Percentiles rank a stretch among this genome's conserved stretches.
Conservation (phyloP, 208 protist genomes). For the Entamoeba invadens region DNA sequence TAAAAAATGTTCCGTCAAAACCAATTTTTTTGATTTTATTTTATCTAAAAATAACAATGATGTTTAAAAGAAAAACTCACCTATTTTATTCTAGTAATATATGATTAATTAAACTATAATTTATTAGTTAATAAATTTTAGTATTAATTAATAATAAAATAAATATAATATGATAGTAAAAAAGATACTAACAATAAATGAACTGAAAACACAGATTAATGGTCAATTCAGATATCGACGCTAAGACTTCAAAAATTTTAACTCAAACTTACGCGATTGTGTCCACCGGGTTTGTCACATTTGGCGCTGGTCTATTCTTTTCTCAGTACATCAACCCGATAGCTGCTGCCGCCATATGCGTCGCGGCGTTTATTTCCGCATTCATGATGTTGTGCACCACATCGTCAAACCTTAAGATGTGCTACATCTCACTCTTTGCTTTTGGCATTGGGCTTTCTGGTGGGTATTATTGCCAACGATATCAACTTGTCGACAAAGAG, state of each 20-base stretch:
- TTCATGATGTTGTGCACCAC: not conserved
- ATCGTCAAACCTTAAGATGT: not conserved
- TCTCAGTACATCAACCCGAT: not conserved
- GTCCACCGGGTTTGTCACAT: not conserved
- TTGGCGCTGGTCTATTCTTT: not conserved
- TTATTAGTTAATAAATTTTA: no score
- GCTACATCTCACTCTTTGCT: not conserved
- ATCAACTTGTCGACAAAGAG: not conserved
- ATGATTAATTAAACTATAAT: no score
- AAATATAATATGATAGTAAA: no score
- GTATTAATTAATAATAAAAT: no score
- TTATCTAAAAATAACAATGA: no score
- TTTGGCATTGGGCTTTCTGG: not conserved
- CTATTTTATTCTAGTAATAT: no score
- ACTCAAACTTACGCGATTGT: not conserved
- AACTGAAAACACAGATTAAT: no score
- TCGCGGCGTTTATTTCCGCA: not conserved
- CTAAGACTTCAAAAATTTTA: not conserved
- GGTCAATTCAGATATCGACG: not conserved
- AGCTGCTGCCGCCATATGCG: not conserved
- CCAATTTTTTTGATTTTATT: no score
- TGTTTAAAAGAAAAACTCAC: no score
- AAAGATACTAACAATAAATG: no score
- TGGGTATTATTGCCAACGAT: not conserved
- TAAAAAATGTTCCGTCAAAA: no score